Evolutionary conservation across 2,329 filamentous ascomycete genomes (phyloP), one percentile per base, ranked within the genome.

Genomic region (Aspergillus sp.): DNA sequence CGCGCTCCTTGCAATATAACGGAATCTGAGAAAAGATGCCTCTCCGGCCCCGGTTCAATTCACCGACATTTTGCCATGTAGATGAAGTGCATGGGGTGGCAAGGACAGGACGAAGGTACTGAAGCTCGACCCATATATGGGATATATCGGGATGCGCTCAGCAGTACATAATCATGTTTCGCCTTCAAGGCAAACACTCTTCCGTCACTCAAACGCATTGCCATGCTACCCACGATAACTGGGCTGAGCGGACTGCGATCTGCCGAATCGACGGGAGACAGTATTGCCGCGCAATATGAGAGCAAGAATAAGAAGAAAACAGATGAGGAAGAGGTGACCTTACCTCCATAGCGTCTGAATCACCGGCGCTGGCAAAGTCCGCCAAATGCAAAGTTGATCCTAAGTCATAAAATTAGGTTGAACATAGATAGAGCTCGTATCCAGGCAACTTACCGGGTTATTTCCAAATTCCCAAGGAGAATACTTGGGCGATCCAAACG

Each of bases 311-410:
- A 23, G 28, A 9, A 47, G 17, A 31, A 11, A 55, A 31, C 17
- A 54, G 23, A 43, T 28, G 49, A 43, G 7, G 22, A 58, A 57
- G 23, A 22, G 19, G 22, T 49, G 34, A 50, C 25, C 62, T 64
- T 64, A 64, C 62, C 59, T 64, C 62, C 62, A 64, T 64, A 11
- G 55, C 22, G 57, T 59, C 41, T 30, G 11, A 19, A 41, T 41
- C 25, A 38, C 17, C 34, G 25, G 30, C 22, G 7, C 13, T 38
- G 23, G 17, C 7, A 58, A 22, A 38, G 31, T 4, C 8, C 31
- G 30, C 47, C 31, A 19, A 38, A 53, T 59, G 43, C 17, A 13
- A n/a, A 23, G 7, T 25, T 22, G 43, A 22, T 31, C 38, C 51
- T 48, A 41, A 28, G 17, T 22, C 19, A 46, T 47, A 56, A 46